Evolutionary conservation across 345 rosid species (phyloP), one percentile per base, ranked within the genome.

Genomic region (Eucalyptus tenuipes): DNA sequence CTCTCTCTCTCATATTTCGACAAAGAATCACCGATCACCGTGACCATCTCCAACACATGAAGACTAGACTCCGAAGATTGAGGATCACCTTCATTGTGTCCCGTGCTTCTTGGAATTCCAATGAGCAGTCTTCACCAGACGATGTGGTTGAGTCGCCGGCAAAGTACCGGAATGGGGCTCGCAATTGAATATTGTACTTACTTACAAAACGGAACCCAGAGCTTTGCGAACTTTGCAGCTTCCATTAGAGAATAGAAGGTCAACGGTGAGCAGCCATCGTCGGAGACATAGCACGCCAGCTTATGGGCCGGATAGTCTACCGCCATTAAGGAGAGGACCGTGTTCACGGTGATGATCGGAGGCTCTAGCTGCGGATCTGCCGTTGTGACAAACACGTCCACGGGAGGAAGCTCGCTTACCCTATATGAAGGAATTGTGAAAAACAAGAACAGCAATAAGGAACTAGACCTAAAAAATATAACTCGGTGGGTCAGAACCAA

Each of bases 121-220:
- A 9, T 0, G 93, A 90, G 49, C 12, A 88, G 85, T 48, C 8
- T 2, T 42, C 27, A 31, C 89, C 50, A 40, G 87, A 7, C 6
- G 29, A 3, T 20, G 87, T 20, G 5, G 90, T 75, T 0, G 48
- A 89, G 33, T 47, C 84, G 44, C 40, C 31, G 10, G 90, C 55
- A 50, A 96, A 96, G 88, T 93, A 97, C 87, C 94, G 93, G 61
- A 96, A 96, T 18, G 99, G 98, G 88, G 97, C 97, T 92, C 98
- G 92, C 27, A 93, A 91, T 89, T 59, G 90, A 88, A 96, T 68
- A 7, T 88, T 91, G 45, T 95, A 89, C 88, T 94, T 64, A n/a
- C 75, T n/a, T 66, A 16, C 45, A 71, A 33, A 96, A 97, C 1
- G 97, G 96, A 42, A 95, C 96, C 99, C 99, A 97, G 52, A 91